Conservation (phyloP, 208 protist genomes). For the Acanthamoeba healyi region DNA sequence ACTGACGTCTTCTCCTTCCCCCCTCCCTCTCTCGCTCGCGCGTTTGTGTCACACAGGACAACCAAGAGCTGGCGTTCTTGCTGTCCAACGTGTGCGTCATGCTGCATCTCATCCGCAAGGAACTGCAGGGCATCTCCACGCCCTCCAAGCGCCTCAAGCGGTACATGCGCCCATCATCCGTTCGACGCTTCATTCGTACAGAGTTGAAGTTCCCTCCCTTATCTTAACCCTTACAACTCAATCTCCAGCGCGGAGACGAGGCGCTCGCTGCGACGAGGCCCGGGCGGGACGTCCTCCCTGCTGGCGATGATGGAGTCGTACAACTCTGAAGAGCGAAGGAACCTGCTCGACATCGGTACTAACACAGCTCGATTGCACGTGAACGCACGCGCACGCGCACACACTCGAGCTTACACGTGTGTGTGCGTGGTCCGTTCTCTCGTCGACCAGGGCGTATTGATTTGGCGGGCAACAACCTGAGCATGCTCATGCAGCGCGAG, state of each 20-base stretch:
- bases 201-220: neutral
- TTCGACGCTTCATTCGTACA: too few relatives aligned
- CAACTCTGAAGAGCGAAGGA: neutral
- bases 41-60: too few relatives aligned
- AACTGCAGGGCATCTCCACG: conserved; percentile 21
- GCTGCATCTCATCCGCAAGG: conserved; percentile 39
- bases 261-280: neutral
- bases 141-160: conserved; percentile 34
- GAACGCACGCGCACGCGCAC: too few relatives aligned
- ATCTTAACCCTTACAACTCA: neutral
- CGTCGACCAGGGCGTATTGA: neutral
- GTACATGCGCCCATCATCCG: neutral
- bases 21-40: too few relatives aligned
- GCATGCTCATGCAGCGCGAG: conserved; percentile 42
- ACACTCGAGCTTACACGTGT: too few relatives aligned
- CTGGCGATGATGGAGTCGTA: conserved; percentile 19
- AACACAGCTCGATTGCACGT: neutral
- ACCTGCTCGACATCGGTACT: conserved; percentile 22
- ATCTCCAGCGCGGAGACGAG: neutral
- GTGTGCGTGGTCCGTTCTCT: too few relatives aligned
- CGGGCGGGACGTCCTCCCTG: neutral
- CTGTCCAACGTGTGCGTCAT: conserved; percentile 53
- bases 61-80: conserved; percentile 58
- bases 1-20: too few relatives aligned
- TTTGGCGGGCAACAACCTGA: conserved; percentile 7